A percentile compares a stretch with the other conserved stretches of the same genome.
phyloP scores from a whole-genome alignment of 495 filamentous ascomycete species.

The Sphaerosporella brunnea region DNA sequence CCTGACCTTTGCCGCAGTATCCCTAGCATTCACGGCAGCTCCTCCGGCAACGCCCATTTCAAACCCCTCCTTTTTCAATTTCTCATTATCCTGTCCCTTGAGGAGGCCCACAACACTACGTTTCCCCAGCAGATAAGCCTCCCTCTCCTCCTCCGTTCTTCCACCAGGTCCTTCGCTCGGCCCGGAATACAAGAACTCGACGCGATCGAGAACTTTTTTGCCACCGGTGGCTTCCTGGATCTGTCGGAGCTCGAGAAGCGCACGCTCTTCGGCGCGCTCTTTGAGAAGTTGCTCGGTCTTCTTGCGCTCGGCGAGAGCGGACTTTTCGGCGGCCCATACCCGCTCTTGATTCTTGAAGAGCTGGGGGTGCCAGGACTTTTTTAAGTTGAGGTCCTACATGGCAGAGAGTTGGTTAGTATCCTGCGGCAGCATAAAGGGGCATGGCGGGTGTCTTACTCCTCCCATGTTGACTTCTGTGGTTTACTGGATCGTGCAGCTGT shows the following conservation, averaged over 20 bases:
- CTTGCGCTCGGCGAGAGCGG: slow-evolving; percentile 90
- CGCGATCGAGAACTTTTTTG: slow-evolving; percentile 50
- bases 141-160: slow-evolving; percentile 80
- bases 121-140: slow-evolving; percentile 85
- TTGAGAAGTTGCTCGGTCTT: slow-evolving; percentile 69
- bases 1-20: slow-evolving; percentile 66
- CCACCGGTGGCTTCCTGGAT: slow-evolving; percentile 82
- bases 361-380: slow-evolving; percentile 93
- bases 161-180: slow-evolving; percentile 60
- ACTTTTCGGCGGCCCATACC: slow-evolving; percentile 76
- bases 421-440: no score
- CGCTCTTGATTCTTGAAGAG: slow-evolving; percentile 65
- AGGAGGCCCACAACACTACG: slow-evolving; percentile 76
- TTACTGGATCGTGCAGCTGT: no score
- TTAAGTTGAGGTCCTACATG: slow-evolving; percentile 69
- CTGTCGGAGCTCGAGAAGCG: slow-evolving; percentile 76
- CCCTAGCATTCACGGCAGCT: slow-evolving; percentile 51
- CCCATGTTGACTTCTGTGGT: no score
- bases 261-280: slow-evolving; percentile 84
- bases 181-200: slow-evolving; percentile 96
- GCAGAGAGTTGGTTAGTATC: no score
- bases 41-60: slow-evolving; percentile 34
- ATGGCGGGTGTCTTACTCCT: no score
- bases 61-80: slow-evolving; percentile 57
- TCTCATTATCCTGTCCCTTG: slow-evolving; percentile 63